phyloP scores from a whole-genome alignment of 345 rosid genomes.

The Gossypium bickii region DNA sequence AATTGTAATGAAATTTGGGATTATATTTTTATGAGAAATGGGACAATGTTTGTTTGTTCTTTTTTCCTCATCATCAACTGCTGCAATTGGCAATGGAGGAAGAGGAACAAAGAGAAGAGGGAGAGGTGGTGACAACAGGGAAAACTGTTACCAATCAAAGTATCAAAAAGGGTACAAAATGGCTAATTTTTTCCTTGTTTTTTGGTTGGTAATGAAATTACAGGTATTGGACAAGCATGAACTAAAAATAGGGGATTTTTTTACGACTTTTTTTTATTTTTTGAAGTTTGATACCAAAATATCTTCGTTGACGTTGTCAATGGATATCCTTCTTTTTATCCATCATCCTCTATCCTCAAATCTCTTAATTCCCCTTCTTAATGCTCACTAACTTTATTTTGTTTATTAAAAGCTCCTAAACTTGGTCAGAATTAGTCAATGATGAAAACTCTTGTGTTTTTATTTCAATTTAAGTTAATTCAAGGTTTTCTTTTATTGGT shows the following conservation, averaged over 20 bases:
- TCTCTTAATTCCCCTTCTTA: not conserved
- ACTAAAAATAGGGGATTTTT: constrained; percentile 3
- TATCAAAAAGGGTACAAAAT: not conserved
- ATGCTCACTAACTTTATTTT: not conserved
- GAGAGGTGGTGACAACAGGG: constrained; percentile 19
- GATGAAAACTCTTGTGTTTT: too few relatives aligned
- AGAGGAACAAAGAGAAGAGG: constrained; percentile 21
- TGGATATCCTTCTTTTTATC: not conserved
- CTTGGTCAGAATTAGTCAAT: too few relatives aligned
- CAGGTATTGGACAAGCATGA: constrained; percentile 5
- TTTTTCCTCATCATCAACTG: constrained; percentile 14
- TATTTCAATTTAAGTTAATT: too few relatives aligned
- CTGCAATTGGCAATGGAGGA: constrained; percentile 12
- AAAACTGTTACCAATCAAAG: constrained; percentile 18
- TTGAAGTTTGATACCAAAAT: not conserved
- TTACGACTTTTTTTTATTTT: not conserved
- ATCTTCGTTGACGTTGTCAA: not conserved
- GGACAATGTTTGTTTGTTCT: constrained; percentile 6
- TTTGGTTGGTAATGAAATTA: constrained; percentile 8
- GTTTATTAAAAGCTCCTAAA: too few relatives aligned
- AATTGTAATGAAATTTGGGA: not conserved
- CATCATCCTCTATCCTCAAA: not conserved
- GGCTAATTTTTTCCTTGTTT: constrained; percentile 12
- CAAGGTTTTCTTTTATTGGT: too few relatives aligned
- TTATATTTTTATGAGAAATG: not conserved